Conservation (phyloP, 805 yeast species). For the Wickerhamomyces alni region DNA sequence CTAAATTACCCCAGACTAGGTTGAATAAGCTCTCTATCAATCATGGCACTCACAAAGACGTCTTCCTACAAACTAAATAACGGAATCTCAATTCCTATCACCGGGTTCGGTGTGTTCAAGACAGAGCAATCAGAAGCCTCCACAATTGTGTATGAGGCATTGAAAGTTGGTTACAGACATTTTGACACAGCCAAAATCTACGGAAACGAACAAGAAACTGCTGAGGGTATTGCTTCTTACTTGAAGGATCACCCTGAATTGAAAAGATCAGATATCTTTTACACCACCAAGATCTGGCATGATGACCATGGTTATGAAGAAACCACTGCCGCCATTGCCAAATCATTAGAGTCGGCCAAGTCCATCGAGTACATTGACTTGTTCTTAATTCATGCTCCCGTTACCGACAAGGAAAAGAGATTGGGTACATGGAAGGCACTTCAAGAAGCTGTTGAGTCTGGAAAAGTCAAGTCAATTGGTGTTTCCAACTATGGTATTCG, state of each 20-base stretch:
- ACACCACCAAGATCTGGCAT: conserved; percentile 70
- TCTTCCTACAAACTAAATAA: conserved; percentile 37
- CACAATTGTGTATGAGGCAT: conserved; percentile 42
- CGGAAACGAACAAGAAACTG: conserved; percentile 54
- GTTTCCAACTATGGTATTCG: conserved; percentile 65
- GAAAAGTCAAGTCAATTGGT: conserved; percentile 59
- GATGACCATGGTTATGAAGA: conserved; percentile 49
- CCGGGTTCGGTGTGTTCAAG: conserved; percentile 64
- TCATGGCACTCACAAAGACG: conserved; percentile 6
- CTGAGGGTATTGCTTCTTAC: conserved; percentile 48
- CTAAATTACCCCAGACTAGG: too few species aligned
- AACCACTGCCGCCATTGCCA: conserved; percentile 52
- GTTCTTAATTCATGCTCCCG: conserved; percentile 59
- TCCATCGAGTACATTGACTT: conserved; percentile 60
- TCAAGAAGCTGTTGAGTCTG: conserved; percentile 60
- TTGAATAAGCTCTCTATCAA: not conserved
- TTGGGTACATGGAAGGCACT: conserved; percentile 63
- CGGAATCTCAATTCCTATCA: conserved; percentile 55
- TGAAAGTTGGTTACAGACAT: conserved; percentile 60
- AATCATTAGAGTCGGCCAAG: conserved; percentile 43
- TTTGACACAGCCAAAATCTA: conserved; percentile 64
- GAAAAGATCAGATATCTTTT: conserved; percentile 42
- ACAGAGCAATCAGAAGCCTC: conserved; percentile 32
- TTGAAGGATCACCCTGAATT: conserved; percentile 37
- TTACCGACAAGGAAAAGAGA: conserved; percentile 39